Evolutionary conservation across 1,139 yeast genomes (phyloP).

Genomic region (Zygosaccharomyces pseudobailii): DNA sequence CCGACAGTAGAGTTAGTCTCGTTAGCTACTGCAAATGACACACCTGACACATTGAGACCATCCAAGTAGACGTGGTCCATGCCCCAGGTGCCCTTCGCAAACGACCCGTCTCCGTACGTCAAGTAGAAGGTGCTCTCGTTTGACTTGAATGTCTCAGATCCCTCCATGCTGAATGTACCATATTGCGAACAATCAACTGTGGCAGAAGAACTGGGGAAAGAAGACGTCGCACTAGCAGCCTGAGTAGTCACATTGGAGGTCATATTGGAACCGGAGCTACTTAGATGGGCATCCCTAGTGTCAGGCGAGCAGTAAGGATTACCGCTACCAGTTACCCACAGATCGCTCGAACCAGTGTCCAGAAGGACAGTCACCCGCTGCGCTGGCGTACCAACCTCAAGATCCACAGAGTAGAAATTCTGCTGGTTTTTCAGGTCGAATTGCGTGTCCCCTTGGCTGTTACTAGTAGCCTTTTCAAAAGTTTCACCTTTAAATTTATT

Average conservation of each 20-base stretch:
- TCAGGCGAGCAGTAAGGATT: constrained; percentile 14
- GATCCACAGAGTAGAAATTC: constrained; percentile 28
- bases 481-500: constrained; percentile 10
- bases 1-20: constrained; percentile 51
- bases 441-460: constrained; percentile 13
- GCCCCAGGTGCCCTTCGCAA: constrained; percentile 65
- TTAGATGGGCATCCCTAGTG: constrained; percentile 1
- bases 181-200: constrained; percentile 10
- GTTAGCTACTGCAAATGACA: constrained; percentile 55
- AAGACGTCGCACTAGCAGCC: not conserved
- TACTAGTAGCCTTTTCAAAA: constrained; percentile 8
- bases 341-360: constrained; percentile 71
- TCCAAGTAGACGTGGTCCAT: constrained; percentile 47
- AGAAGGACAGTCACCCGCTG: constrained; percentile 51
- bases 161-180: constrained; percentile 13
- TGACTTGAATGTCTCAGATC: constrained; percentile 41
- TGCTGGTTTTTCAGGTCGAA: constrained; percentile 24
- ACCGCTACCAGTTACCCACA: constrained; percentile 47
- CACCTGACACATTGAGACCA: constrained; percentile 38
- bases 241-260: not conserved
- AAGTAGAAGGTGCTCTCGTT: constrained; percentile 48
- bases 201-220: not conserved
- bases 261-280: not conserved
- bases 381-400: constrained; percentile 48
- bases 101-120: constrained; percentile 58